Evolutionary conservation across 768 basidiomycete species (phyloP).

Genomic region (Rossbeevera mucosa): DNA sequence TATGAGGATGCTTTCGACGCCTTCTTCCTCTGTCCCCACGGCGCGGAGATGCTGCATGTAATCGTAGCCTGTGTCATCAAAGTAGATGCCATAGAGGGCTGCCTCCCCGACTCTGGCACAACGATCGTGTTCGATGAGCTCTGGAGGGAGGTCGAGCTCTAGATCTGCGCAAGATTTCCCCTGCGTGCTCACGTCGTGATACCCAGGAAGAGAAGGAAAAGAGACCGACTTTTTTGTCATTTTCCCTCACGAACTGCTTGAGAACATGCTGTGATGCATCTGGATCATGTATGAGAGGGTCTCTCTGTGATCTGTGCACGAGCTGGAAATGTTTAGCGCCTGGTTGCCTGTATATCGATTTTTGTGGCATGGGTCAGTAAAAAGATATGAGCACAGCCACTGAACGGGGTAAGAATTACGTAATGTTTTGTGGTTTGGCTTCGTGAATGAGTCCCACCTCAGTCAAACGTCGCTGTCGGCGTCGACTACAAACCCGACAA

Average conservation of each 20-base stretch:
- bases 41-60: slow-evolving; percentile 95
- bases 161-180: slow-evolving; percentile 82
- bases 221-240: slow-evolving; percentile 55
- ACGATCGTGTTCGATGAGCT: slow-evolving; percentile 44
- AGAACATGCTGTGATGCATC: slow-evolving; percentile 88
- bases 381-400: slow-evolving; percentile 4
- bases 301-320: slow-evolving; percentile 92
- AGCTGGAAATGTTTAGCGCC: slow-evolving; percentile 94
- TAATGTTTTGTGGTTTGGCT: slow-evolving; percentile 27
- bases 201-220: background rate
- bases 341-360: slow-evolving; percentile 87
- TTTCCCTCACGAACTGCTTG: slow-evolving; percentile 72
- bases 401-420: slow-evolving; percentile 19
- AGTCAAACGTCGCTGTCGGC: slow-evolving; percentile 15
- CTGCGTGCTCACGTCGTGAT: slow-evolving; percentile 35
- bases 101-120: slow-evolving; percentile 79
- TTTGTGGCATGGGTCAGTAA: slow-evolving; percentile 52
- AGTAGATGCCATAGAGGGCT: slow-evolving; percentile 83
- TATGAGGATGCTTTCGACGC: slow-evolving; percentile 75
- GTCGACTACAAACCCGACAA: slow-evolving; percentile 16
- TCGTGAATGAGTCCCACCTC: slow-evolving; percentile 19
- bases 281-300: slow-evolving; percentile 92
- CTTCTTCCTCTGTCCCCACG: slow-evolving; percentile 72
- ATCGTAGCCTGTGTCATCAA: slow-evolving; percentile 94
- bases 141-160: slow-evolving; percentile 51